A percentile compares a stretch with the other conserved stretches of the same genome.
Conservation (phyloP, 768 basidiomycete species). For the Podaxis sp. region DNA sequence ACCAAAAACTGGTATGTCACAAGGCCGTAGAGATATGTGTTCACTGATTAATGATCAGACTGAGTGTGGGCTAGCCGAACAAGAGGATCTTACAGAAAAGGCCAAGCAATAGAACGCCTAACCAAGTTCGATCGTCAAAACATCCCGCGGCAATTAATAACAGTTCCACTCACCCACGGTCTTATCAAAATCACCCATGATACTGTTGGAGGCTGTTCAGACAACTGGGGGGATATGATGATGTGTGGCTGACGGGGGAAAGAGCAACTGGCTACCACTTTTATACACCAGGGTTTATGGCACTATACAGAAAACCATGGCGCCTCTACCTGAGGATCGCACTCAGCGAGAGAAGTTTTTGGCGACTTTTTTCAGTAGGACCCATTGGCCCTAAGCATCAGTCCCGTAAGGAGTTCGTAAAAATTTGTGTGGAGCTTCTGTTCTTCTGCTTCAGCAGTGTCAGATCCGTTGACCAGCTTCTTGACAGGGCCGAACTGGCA, state of each 20-base stretch:
- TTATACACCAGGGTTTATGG: conserved; percentile 12
- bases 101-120: conserved; percentile 33
- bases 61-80: neutral
- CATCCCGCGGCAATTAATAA: neutral
- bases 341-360: neutral
- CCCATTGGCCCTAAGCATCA: conserved; percentile 1
- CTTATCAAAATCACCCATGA: conserved; percentile 25
- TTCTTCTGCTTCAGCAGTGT: neutral
- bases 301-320: conserved; percentile 1
- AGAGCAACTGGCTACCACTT: neutral
- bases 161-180: conserved; percentile 6
- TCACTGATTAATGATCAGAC: conserved; percentile 16
- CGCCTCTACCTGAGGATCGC: neutral
- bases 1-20: conserved; percentile 32
- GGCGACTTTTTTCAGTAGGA: neutral
- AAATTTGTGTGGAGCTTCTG: neutral
- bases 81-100: conserved; percentile 25
- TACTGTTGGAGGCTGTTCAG: neutral
- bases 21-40: conserved; percentile 33
- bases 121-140: neutral
- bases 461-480: neutral
- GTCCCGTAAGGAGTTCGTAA: neutral
- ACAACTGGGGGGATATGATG: neutral
- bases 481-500: neutral
- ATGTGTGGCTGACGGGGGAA: neutral